These are phyloP conservation scores for Abrus pulchellus DNA, from an alignment of 306 rosid genomes.

Conservation along the genomic window DNA sequence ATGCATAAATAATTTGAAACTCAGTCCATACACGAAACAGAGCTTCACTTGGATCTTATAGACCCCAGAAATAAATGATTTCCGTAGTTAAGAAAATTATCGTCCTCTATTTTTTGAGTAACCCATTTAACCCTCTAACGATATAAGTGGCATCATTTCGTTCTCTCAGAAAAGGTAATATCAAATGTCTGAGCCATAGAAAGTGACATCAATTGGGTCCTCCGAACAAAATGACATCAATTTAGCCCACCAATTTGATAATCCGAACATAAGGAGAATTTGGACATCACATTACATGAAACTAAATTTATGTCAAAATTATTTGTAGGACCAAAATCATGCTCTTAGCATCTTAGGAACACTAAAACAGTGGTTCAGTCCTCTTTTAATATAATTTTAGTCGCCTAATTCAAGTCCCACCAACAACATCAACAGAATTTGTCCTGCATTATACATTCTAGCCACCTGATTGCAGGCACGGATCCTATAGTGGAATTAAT, in stretches of 20 bases:
- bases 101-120: background rate
- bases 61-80: background rate
- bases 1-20: conserved; percentile 15
- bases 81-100: background rate
- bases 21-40: conserved; percentile 1
- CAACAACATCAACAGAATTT: conserved; percentile 17
- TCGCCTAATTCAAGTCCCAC: conserved; percentile 1
- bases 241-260: background rate
- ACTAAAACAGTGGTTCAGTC: background rate
- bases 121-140: background rate
- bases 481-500: conserved; percentile 12
- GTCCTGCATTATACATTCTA: background rate
- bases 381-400: background rate
- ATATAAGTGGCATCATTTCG: background rate
- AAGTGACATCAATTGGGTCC: background rate
- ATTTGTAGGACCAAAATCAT: background rate
- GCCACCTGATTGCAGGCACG: conserved; percentile 1
- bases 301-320: conserved; percentile 18
- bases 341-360: conserved; percentile 1
- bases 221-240: background rate
- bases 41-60: background rate
- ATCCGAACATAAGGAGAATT: background rate
- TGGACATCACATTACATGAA: conserved; percentile 2
- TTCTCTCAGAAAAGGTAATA: background rate
- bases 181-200: too few relatives aligned